Percentiles rank a stretch among this genome's conserved stretches.
These are phyloP conservation scores for Gracilaria gracilis DNA, from an alignment of 23 red algal species.

Conservation along the genomic window DNA sequence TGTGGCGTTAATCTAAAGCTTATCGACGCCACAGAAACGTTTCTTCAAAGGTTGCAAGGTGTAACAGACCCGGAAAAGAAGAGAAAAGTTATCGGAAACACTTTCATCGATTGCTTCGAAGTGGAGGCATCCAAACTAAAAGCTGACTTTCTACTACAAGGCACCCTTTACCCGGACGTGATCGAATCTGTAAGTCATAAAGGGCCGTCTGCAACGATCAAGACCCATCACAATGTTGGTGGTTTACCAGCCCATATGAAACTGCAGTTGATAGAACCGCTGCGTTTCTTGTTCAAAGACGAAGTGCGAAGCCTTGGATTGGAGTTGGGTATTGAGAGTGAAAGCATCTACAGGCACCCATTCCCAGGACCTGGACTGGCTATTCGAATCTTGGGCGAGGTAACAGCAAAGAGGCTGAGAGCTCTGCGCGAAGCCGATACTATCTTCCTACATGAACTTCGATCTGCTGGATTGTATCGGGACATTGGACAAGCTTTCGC, in stretches of 20 bases:
- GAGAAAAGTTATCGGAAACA: constrained; percentile 94
- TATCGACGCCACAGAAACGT: constrained; percentile 79
- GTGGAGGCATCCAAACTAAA: constrained; percentile 70
- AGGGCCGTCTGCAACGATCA: constrained; percentile 97
- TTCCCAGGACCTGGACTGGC: constrained; percentile 98
- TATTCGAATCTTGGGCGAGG: constrained; percentile 94
- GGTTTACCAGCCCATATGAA: constrained; percentile 92
- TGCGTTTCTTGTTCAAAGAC: constrained; percentile 97
- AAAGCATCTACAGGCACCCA: constrained; percentile 89
- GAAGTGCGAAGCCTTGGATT: constrained; percentile 88
- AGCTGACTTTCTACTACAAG: constrained; percentile 92
- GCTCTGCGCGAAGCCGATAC: constrained; percentile 88
- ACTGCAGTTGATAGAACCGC: constrained; percentile 92
- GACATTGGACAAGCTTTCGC: constrained; percentile 98
- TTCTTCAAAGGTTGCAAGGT: constrained; percentile 74
- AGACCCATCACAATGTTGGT: constrained; percentile 99
- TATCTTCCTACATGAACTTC: constrained; percentile 91
- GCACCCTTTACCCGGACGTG: constrained; percentile 98
- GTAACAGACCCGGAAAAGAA: constrained; percentile 95
- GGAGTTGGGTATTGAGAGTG: constrained; percentile 84
- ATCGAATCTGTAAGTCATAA: constrained; percentile 95
- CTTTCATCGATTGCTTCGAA: constrained; percentile 96
- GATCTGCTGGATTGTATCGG: constrained; percentile 76
- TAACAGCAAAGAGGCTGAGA: constrained; percentile 72
- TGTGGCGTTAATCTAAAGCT: constrained; percentile 80